Evolutionary conservation across 2,329 filamentous ascomycete genomes (phyloP), one percentile per base, ranked within the genome.

Genomic region (Dothideomycetes sp.): DNA sequence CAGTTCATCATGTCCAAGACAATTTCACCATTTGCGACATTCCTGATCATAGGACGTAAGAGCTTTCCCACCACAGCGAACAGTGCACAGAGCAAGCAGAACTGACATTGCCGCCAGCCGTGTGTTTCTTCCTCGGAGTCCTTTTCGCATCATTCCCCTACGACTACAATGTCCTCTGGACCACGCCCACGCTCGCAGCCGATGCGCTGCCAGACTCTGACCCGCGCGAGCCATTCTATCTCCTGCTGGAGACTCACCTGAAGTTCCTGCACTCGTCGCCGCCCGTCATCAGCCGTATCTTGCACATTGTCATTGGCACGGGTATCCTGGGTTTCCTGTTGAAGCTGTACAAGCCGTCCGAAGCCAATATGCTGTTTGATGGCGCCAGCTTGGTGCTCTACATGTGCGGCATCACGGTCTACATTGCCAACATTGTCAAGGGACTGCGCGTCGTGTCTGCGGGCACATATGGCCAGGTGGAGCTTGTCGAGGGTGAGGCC

Each of bases 41-140:
- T 94, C 59, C 81, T 98, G 64, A 95, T 98, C 58, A 81, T 96
- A 51, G 88, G 86, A 49, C 87, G 89, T 95, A 75, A 59, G 85
- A 77, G 37, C 29, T 41, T 19, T 37, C 18, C 34, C 16, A 11
- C 37, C 19, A 37, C 31, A 7, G n/a, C n/a, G n/a, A n/a, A 32
- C 4, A 38, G 24, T 16, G 8, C 31, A 29, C 24, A 8, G 10
- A 16, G 19, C 34, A 36, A 38, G 34, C 14, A 37, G 36, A 29
- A 38, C 36, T 41, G 19, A 38, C 35, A 19, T 29, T 9, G 2
- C 12, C 22, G 29, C 33, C 49, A 70, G 68, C 68, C 45, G 87
- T 84, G 49, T 94, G 85, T 63, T 98, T 98, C 76, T 94, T 96
- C 75, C 82, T 98, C 48, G 91, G 91, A 53, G 87, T 96, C 62